A percentile compares a stretch with the other conserved stretches of the same genome.
phyloP scores from a whole-genome alignment of 176 grass and related monocot species.

The Carex parvula region DNA sequence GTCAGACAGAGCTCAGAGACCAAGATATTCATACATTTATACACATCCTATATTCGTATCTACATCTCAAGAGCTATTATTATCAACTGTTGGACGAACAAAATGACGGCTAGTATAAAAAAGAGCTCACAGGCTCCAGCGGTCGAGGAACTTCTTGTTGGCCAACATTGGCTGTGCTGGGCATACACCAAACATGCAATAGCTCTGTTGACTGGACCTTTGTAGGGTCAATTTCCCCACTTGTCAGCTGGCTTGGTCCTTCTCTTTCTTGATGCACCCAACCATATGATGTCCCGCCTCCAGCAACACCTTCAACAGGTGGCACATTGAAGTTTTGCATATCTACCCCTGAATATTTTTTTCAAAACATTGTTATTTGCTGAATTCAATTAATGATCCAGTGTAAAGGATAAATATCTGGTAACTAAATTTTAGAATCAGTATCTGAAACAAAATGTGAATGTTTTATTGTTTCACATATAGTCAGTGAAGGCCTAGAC shows the following conservation, averaged over 20 bases:
- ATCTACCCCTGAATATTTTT: conserved; percentile 35
- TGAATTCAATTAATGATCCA: not conserved
- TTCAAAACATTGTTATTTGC: not conserved
- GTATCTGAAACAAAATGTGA: not conserved
- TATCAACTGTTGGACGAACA: not conserved
- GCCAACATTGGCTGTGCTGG: conserved; percentile 84
- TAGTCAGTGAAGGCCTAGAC: not conserved
- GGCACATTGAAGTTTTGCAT: conserved; percentile 42
- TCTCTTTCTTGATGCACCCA: conserved; percentile 60
- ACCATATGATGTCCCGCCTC: conserved; percentile 95
- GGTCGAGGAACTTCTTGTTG: conserved; percentile 82
- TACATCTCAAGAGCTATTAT: not conserved
- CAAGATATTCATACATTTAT: not conserved
- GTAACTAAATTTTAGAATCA: not conserved
- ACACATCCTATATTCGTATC: not conserved
- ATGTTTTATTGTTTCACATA: not conserved
- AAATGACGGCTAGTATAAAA: conserved; percentile 15
- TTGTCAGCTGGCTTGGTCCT: conserved; percentile 36
- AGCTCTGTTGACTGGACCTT: conserved; percentile 68
- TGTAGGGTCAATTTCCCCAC: conserved; percentile 53
- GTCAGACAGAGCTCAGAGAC: not conserved
- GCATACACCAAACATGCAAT: conserved; percentile 96
- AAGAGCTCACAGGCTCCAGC: conserved; percentile 73
- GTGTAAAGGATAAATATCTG: not conserved
- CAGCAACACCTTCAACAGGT: conserved; percentile 91